These are phyloP conservation scores for Pneumocystis murina DNA, from an alignment of 1,139 yeast species.

Conservation along the genomic window DNA sequence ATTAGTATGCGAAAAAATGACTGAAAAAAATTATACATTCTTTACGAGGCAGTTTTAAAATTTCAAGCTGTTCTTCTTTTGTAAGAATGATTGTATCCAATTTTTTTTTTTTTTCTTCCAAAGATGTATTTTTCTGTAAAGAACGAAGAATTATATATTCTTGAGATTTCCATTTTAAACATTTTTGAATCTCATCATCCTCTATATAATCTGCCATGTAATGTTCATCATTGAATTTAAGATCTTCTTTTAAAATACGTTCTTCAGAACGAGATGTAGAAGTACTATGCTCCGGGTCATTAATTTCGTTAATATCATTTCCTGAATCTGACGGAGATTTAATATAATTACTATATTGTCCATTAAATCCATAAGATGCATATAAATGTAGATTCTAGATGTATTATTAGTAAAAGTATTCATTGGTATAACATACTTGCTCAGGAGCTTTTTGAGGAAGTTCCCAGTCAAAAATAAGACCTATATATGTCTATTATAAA, in stretches of 20 bases:
- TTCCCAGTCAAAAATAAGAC: conserved; percentile 57
- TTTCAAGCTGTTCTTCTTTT: conserved; percentile 44
- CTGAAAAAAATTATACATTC: conserved; percentile 29
- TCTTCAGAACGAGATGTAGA: conserved; percentile 47
- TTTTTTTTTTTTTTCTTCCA: background rate
- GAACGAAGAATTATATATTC: conserved; percentile 18
- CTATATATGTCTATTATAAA: background rate
- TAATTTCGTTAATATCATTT: conserved; percentile 77
- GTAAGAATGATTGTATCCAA: conserved; percentile 35
- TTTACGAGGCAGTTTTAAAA: conserved; percentile 55
- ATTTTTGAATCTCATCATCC: conserved; percentile 30
- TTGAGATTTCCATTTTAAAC: conserved; percentile 48
- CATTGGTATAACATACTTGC: conserved; percentile 16
- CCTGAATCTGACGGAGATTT: conserved; percentile 61
- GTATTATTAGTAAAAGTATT: background rate
- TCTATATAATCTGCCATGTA: conserved; percentile 75
- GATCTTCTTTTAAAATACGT: conserved; percentile 53
- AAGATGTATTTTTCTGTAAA: background rate
- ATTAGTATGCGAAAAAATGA: background rate
- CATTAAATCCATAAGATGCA: conserved; percentile 62
- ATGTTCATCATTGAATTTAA: conserved; percentile 74
- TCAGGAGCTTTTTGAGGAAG: conserved; percentile 34
- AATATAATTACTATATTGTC: conserved; percentile 44
- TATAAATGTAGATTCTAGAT: conserved; percentile 8
- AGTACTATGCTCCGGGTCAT: conserved; percentile 55